Base-by-base conservation (phyloP, 2,329 filamentous ascomycete species). In the Emergomyces africanus region DNA sequence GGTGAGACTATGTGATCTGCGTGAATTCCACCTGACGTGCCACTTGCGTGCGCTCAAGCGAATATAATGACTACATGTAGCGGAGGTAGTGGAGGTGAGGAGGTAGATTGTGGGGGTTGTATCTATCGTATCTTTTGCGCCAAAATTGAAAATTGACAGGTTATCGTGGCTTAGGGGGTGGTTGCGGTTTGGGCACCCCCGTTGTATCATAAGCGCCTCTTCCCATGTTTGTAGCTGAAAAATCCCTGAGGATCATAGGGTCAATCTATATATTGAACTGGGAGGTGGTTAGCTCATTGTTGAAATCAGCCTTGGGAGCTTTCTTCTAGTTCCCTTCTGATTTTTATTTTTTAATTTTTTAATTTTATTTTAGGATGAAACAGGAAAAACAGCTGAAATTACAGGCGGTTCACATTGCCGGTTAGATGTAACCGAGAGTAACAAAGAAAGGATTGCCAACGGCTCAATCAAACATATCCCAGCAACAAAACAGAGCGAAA, bases 191-290 rank as follows among this genome's bases (percentile, higher is more conserved):
- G 64, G 77, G 76, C 25, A 79, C 75, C 33, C 77, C 77, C 6
- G 77, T 79, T 46, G 77, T 79, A 64, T 79, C 77, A 62, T 79
- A 79, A 60, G 75, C 77, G 60, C 77, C 77, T 63, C 77, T 74
- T 61, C 77, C 77, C 76, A 79, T 78, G 67, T 79, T 77, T 68
- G 68, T 72, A 56, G 71, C 70, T 57, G 71, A 73, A 44, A 70
- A 66, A 61, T 72, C 73, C 65, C 72, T 69, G 55, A 71, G 66
- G 62, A 75, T 74, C 74, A 76, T 76, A 44, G 63, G 28, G 23
- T 61, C 67, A 68, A 58, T 70, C 68, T 72, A 67, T 63, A 41
- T 61, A 41, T 61, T 61, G 57, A 66, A 12, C 28, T 50, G 53
- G n/a, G 35, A n/a, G 12, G 20, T 53, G 57, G 49, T 59, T 14